These are phyloP conservation scores for Allium cepa DNA, from an alignment of 106 monocot genomes.

Conservation along the genomic window DNA sequence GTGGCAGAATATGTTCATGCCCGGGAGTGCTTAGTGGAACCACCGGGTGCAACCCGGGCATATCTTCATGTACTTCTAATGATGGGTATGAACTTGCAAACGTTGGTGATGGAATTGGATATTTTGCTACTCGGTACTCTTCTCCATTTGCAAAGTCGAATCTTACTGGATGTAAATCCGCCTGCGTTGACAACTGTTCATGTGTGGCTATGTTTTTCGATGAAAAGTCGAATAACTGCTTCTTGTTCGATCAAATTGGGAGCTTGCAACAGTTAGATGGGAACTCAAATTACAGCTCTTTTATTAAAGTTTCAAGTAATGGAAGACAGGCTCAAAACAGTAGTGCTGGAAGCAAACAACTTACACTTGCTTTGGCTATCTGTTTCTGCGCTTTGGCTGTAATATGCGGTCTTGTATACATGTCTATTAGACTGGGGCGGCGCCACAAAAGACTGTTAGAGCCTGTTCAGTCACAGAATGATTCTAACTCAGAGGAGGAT, in stretches of 20 bases:
- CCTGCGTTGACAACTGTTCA: slow-evolving; percentile 60
- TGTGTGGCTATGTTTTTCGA: slow-evolving; percentile 60
- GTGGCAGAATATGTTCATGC: slow-evolving; percentile 35
- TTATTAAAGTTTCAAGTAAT: slow-evolving; percentile 36
- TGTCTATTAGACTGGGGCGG: slow-evolving; percentile 15
- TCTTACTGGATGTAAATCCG: slow-evolving; percentile 29
- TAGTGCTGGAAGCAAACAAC: slow-evolving; percentile 14
- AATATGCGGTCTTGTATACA: slow-evolving; percentile 30
- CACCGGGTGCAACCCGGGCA: slow-evolving; percentile 29
- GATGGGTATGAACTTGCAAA: slow-evolving; percentile 19
- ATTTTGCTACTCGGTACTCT: slow-evolving; percentile 44
- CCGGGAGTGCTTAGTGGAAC: slow-evolving; percentile 25
- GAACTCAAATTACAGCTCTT: slow-evolving; percentile 15
- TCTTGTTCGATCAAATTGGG: slow-evolving; percentile 55
- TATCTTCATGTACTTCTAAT: slow-evolving; percentile 18
- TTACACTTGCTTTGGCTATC: slow-evolving; percentile 28
- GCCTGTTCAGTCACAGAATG: slow-evolving; percentile 7
- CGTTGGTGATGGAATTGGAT: slow-evolving; percentile 52
- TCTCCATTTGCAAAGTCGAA: slow-evolving; percentile 20
- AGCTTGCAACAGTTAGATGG: slow-evolving; percentile 32
- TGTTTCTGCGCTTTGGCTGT: slow-evolving; percentile 24
- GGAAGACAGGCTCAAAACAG: neutral
- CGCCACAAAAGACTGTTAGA: slow-evolving; percentile 11
- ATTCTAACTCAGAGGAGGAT: slow-evolving; percentile 47
- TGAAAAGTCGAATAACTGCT: slow-evolving; percentile 31